Evolutionary conservation across 2,329 filamentous ascomycete species (phyloP).

Genomic region (Fusarium lyarnte): DNA sequence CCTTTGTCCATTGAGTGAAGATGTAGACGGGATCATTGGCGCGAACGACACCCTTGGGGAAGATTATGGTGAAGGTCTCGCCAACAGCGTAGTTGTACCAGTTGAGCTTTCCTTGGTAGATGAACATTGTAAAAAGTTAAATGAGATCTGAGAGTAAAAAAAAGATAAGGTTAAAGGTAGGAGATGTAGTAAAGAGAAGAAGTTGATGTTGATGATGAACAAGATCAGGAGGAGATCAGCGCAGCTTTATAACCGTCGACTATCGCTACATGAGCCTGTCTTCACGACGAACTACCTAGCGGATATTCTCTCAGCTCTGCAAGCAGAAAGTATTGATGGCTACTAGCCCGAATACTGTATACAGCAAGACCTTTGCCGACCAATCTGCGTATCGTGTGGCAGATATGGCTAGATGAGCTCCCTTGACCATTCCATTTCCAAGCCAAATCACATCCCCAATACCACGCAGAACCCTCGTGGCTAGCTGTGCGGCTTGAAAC

Average conservation of each 20-base stretch:
- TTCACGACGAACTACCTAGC: no score
- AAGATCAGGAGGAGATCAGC: neutral
- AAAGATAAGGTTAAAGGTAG: no score
- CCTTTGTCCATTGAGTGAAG: neutral
- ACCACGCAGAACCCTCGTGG: neutral
- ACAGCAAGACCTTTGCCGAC: no score
- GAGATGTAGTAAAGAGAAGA: neutral
- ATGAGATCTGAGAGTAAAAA: no score
- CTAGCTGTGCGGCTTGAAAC: neutral
- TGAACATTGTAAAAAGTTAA: no score
- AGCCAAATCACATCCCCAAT: neutral
- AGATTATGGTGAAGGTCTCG: no score
- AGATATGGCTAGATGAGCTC: neutral
- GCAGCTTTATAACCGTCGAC: neutral
- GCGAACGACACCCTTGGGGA: neutral
- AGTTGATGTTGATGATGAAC: neutral
- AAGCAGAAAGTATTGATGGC: neutral
- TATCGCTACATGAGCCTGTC: no score
- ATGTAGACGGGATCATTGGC: accelerated
- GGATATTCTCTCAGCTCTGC: neutral
- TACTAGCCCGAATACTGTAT: neutral
- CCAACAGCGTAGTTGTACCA: no score
- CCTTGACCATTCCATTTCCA: neutral
- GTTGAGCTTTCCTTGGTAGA: no score
- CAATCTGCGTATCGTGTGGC: neutral